Conservation (phyloP, 75 land plant genomes). For the Pseudotsuga menziesii region DNA sequence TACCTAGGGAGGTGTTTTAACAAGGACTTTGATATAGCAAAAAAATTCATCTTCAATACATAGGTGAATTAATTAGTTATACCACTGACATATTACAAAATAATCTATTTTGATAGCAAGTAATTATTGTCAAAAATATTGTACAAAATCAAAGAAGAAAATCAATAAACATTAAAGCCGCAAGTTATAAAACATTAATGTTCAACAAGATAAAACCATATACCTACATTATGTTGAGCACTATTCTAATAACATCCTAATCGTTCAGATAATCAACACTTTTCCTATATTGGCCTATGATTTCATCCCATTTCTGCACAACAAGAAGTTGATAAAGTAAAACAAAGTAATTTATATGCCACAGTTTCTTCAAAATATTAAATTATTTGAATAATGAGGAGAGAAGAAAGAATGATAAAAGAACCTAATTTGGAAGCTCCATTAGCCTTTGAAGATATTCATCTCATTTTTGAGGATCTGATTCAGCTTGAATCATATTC, state of each 20-base stretch:
- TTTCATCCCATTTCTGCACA: slow-evolving; percentile 94
- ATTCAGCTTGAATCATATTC: slow-evolving; percentile 97
- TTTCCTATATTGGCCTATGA: slow-evolving; percentile 88
- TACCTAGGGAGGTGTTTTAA: no score
- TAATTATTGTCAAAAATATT: no score
- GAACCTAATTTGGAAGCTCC: slow-evolving; percentile 96
- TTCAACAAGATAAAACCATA: neutral
- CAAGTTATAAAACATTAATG: neutral
- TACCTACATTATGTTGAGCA: slow-evolving; percentile 96
- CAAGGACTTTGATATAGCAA: no score
- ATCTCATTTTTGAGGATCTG: slow-evolving; percentile 88
- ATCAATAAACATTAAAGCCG: no score
- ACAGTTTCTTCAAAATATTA: neutral
- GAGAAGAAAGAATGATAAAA: neutral
- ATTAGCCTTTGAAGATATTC: slow-evolving; percentile 90
- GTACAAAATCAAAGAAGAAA: no score
- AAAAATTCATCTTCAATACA: no score
- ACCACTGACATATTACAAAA: no score
- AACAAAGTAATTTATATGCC: neutral
- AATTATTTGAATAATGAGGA: neutral
- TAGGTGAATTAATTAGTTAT: no score
- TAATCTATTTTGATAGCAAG: no score
- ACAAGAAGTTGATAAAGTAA: neutral
- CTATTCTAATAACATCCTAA: slow-evolving; percentile 80
- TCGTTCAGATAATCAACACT: slow-evolving; percentile 86